Base-by-base conservation (phyloP, 805 yeast species). In the Zygosaccharomyces bisporus region DNA sequence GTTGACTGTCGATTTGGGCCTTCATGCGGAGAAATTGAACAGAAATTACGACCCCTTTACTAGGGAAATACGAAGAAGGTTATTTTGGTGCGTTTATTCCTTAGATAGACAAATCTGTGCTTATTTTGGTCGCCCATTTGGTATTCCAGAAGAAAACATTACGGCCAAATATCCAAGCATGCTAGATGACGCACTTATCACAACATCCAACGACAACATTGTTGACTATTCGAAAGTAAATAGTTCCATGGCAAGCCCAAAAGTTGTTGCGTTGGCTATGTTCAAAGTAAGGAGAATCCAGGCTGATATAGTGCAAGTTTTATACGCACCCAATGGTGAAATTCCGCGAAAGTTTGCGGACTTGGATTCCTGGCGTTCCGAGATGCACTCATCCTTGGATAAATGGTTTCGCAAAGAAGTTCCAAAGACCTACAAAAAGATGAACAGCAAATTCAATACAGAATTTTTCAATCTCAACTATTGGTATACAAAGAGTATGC, bases 1-100 rank as follows among this genome's bases (percentile, higher is more conserved):
- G 48, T 64, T 86, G 39, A 81, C 91, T 54, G 86, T 88, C 21
- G 96, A 89, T 63, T 63, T 89, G 47, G 96, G 95, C 1, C 69
- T 89, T 6, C 96, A 89, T 62, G 78, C 80, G 29, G 96, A 88
- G 55, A 67, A 65, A 41, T 49, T 66, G 31, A 63, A 70, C 44
- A 51, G 53, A 39, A 63, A 64, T 17, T 64, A 66, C 43, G 80
- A 80, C 49, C 76, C 83, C 0, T 80, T 75, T 54, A 68, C 75
- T 0, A 66, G 76, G 24, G 97, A 89, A 57, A 65, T 83, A 63
- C 71, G 95, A 46, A 72, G 95, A 53, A 66, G 95, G 34, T 60
- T 86, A 20, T 89, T 90, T 56, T 89, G 97, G 97, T 84, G 95
- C 61, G 80, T 91, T 1, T 89, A 89, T 60, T 76, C 90, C 1